Base-by-base conservation (phyloP, 2,329 filamentous ascomycete species). In the Exophiala phaeomuriformis region DNA sequence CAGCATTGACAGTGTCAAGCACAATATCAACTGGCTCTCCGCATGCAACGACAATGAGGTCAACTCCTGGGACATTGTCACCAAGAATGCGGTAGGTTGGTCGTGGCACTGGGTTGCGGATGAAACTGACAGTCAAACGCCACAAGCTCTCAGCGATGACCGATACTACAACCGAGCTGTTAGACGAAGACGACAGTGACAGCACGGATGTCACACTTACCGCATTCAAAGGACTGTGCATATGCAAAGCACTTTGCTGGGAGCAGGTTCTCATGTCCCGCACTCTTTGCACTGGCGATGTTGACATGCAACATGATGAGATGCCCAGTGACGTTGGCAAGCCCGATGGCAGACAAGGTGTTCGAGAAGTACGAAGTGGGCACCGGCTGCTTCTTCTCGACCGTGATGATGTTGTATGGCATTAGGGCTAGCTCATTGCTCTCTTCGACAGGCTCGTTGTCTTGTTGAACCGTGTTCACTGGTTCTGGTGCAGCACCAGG, bases 1-100 rank as follows among this genome's bases (percentile, higher is more conserved):
- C 75, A 3, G 72, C 78, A 12, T 72, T 71, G 6, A 76, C 70
- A 1, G 78, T 81, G 61, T 81, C 77, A 43, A 80, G 65, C 2
- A 81, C 71, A 7, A 81, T 65, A 19, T 79, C 76, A 39, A 75
- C 70, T 2, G 78, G 75, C 60, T 81, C 78, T n/a, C 74, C 73
- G 55, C 79, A 81, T 65, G 74, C 78, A 0, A 77, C 78, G 6
- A 82, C 67, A 48, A 81, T 74, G 2, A 78, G 70, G 58, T 81
- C 79, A 12, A 81, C 75, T 1, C 73, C 73, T 1, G 79, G 79
- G 1, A 76, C 75, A 3, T 75, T 69, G 10, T 74, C 68, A 45
- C 61, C 62, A 32, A 55, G 33, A 10, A 63, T 47, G 2, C 57
- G 51, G 5, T 57, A 51, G 4, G 30, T 46, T 37, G 57, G 55